These are phyloP conservation scores for Elsinoe arachidis DNA, from an alignment of 2,329 filamentous ascomycete species.

Conservation along the genomic window DNA sequence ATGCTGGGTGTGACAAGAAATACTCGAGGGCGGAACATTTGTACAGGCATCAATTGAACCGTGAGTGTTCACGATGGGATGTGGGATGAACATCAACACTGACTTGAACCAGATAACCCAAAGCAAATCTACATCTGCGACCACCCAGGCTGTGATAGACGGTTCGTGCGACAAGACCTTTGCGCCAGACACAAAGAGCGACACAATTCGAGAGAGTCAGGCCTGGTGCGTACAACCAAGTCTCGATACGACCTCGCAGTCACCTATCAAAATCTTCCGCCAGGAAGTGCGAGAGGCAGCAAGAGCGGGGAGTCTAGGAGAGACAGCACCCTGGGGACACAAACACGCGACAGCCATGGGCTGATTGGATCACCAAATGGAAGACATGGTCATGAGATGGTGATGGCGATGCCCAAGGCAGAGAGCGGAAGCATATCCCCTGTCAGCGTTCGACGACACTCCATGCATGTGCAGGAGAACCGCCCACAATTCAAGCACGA, in stretches of 20 bases:
- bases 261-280: constrained; percentile 3
- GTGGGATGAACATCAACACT: background rate
- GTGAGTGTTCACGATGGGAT: constrained; percentile 42
- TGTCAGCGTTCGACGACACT: background rate
- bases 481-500: constrained; percentile 1
- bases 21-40: constrained; percentile 95
- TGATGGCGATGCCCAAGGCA: background rate
- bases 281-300: background rate
- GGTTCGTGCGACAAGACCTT: constrained; percentile 88
- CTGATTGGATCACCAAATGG: background rate
- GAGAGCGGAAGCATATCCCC: background rate
- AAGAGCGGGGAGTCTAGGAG: constrained; percentile 5
- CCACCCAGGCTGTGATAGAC: constrained; percentile 79
- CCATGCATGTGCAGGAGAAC: constrained; percentile 2
- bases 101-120: constrained; percentile 57
- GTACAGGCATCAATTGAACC: constrained; percentile 93
- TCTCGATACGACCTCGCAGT: constrained; percentile 2
- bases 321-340: constrained; percentile 8
- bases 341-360: background rate
- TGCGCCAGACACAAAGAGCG: constrained; percentile 57
- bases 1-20: constrained; percentile 84
- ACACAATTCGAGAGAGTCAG: constrained; percentile 57
- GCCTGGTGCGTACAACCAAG: constrained; percentile 37
- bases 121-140: constrained; percentile 94
- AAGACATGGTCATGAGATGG: background rate